These are phyloP conservation scores for Fusarium dimerum DNA, from an alignment of 2,329 filamentous ascomycete species.

Conservation along the genomic window DNA sequence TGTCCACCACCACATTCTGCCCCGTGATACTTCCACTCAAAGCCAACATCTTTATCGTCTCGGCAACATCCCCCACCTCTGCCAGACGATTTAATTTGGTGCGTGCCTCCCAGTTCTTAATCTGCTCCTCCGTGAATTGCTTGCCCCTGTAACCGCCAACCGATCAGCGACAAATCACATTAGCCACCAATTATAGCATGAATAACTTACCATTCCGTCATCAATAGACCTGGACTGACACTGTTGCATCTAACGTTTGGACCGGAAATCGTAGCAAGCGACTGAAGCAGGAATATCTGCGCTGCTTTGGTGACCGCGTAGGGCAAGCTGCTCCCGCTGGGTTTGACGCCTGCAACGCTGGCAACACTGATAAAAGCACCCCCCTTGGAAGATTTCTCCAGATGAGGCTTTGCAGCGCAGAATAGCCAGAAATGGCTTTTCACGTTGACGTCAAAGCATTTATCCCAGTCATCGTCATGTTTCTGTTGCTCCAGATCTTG, in stretches of 20 bases:
- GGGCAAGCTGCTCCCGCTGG: conserved; percentile 2
- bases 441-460: conserved; percentile 1
- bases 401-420: conserved; percentile 1
- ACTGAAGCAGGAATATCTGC: neutral
- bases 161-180: too few relatives aligned
- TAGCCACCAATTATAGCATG: too few relatives aligned
- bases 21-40: neutral
- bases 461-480: conserved; percentile 1
- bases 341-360: conserved; percentile 2
- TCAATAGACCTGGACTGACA: neutral
- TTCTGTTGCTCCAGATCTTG: neutral
- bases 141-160: too few relatives aligned
- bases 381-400: conserved; percentile 1
- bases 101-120: neutral
- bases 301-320: conserved; percentile 1
- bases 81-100: conserved; percentile 1
- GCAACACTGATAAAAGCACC: conserved; percentile 1
- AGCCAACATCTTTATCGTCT: neutral
- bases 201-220: neutral
- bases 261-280: neutral
- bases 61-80: neutral
- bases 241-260: neutral
- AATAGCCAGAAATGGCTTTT: conserved; percentile 6
- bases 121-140: too few relatives aligned
- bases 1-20: conserved; percentile 2